Evolutionary conservation across 148 eudicot species (phyloP), one percentile per base, ranked within the genome.

Genomic region (Silene latifolia): DNA sequence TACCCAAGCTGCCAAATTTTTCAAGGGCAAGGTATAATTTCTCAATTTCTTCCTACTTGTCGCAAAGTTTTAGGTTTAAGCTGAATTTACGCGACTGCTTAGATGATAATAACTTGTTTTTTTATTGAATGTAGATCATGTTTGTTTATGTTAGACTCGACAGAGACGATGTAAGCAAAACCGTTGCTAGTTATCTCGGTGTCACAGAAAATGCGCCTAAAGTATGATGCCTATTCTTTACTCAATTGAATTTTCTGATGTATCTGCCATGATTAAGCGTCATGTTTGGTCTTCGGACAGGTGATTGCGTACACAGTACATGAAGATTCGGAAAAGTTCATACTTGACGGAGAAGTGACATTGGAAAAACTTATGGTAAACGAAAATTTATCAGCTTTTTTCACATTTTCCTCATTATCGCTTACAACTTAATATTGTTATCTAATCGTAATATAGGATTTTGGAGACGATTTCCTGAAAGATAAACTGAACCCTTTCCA

Each of bases 141-240:
- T 93, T 91, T 81, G 90, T 93, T 56, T 86, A 84, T 62, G 89
- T 93, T 76, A 84, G 87, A 74, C 76, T 88, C 84, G 98, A 89
- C 79, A 78, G 91, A 65, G 95, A 91, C 86, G 98, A 93, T 72
- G 83, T 80, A 76, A 97, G 98, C 54, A 91, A 79, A 71, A 94
- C 97, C 61, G 98, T 93, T 4, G 87, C 98, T 24, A 97, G 91
- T 0, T 93, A 84, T 80, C 91, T 93, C 82, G 98, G 98, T 76
- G 70, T 89, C 72, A 76, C 89, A 63, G 97, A 92, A 72, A 82
- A 83, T 81, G 78, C 86, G 76, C 93, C 98, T 60, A 77, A 79
- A 54, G 98, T 91, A 80, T 46, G 72, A 48, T 67, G 71, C 56
- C 70, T 63, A n/a, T n/a, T 70, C 21, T 10, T 17, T 58, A 11